Percentiles rank a stretch among this genome's conserved stretches.
Evolutionary conservation across 2,329 filamentous ascomycete species (phyloP).

Genomic region (Akanthomyces lecanii): DNA sequence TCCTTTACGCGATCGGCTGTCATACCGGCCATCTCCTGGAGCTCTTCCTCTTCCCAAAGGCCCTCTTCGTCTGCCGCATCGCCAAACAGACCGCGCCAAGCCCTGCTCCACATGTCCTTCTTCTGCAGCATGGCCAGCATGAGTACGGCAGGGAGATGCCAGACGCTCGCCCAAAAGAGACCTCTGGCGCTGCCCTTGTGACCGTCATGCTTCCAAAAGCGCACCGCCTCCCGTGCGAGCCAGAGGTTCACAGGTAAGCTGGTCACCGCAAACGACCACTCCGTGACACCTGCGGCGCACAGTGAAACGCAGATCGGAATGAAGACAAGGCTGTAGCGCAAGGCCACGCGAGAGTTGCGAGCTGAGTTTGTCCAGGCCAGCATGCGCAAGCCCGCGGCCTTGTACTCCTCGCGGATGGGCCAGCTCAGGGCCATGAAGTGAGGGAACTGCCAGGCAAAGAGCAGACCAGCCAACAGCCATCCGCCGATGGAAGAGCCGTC

Average conservation of each 20-base stretch:
- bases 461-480: slow-evolving; percentile 78
- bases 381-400: slow-evolving; percentile 64
- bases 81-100: slow-evolving; percentile 68
- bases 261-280: slow-evolving; percentile 77
- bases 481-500: slow-evolving; percentile 67
- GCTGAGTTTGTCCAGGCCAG: slow-evolving; percentile 83
- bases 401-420: slow-evolving; percentile 86
- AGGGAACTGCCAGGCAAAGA: slow-evolving; percentile 97
- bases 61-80: slow-evolving; percentile 56
- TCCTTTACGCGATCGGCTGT: slow-evolving; percentile 26
- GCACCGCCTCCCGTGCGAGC: slow-evolving; percentile 74
- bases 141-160: slow-evolving; percentile 87
- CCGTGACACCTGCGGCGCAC: slow-evolving; percentile 75
- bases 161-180: slow-evolving; percentile 96
- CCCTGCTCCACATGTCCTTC: slow-evolving; percentile 81
- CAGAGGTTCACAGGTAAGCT: slow-evolving; percentile 81
- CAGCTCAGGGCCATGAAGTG: slow-evolving; percentile 96
- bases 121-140: slow-evolving; percentile 89
- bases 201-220: slow-evolving; percentile 76
- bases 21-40: slow-evolving; percentile 38
- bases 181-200: slow-evolving; percentile 75
- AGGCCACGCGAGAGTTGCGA: slow-evolving; percentile 78
- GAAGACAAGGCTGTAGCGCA: slow-evolving; percentile 81
- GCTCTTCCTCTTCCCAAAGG: slow-evolving; percentile 54
- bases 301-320: slow-evolving; percentile 80